Evolutionary conservation across 2,329 filamentous ascomycete genomes (phyloP), one percentile per base, ranked within the genome.

Genomic region (Phoma sp.): DNA sequence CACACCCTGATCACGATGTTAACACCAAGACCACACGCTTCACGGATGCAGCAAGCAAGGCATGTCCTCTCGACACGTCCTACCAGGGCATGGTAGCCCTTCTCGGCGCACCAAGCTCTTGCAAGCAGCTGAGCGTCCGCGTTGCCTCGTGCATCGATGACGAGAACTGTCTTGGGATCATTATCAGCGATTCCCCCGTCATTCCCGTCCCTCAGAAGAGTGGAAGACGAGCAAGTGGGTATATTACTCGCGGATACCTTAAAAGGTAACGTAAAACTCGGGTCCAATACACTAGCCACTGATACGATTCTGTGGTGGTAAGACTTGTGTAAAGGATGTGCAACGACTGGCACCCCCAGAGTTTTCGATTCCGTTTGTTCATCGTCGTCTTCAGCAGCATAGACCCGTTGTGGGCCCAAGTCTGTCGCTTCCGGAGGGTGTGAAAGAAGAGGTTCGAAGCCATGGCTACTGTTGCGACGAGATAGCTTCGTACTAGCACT

Each of bases 1-100:
- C 33, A 78, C 4, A 78, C 66, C 49, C 78, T 64, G 14, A 80
- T 82, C n/a, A 91, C 81, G 24, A 91, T 82, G 61, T 83, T 84
- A 79, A 90, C 86, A 2, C 85, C 86, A 53, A 91, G 70, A 3
- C 87, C 89, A 4, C 86, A 85, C 0, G 89, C 89, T 76, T 93
- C 89, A 14, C 90, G 82, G 38, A 93, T 84, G 36, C 88, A 88
- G 72, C 90, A 93, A 3, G 84, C 83, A 32, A 93, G 73, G 68
- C 90, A 93, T 0, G 87, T 89, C 57, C 88, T 80, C 60, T 85
- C 83, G 35, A 82, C 79, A 46, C 88, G 80, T 57, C 87, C 89
- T 58, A 93, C 80, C 14, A 93, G 70, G 22, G 89, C 89, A 69
- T 91, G 89, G 80, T 87, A 87, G 2, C 89, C 89, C 61, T 83